These are phyloP conservation scores for Dothistroma pini DNA, from an alignment of 2,329 filamentous ascomycete genomes.

Conservation along the genomic window DNA sequence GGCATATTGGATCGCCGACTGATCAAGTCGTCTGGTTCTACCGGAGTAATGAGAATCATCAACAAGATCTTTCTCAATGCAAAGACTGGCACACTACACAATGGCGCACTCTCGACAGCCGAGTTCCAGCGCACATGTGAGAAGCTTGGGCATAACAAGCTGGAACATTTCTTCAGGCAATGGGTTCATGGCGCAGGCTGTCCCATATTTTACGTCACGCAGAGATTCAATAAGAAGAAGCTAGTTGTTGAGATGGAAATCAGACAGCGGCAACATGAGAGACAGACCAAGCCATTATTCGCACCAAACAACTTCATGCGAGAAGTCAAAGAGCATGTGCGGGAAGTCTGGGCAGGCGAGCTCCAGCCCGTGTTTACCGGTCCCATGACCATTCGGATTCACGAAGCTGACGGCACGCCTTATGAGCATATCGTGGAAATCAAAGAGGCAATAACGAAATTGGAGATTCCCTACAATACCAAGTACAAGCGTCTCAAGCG, in stretches of 20 bases:
- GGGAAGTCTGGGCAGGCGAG: slow-evolving; percentile 62
- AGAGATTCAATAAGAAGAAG: slow-evolving; percentile 96
- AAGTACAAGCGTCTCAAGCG: slow-evolving; percentile 98
- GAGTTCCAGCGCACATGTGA: slow-evolving; percentile 82
- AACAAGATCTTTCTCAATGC: slow-evolving; percentile 81
- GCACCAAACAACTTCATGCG: slow-evolving; percentile 75
- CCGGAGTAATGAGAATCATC: slow-evolving; percentile 79
- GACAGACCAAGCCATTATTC: slow-evolving; percentile 56
- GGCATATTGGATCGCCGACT: slow-evolving; percentile 92
- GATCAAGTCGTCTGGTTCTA: slow-evolving; percentile 80
- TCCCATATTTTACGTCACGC: slow-evolving; percentile 78
- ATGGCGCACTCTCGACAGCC: slow-evolving; percentile 67
- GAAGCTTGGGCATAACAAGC: slow-evolving; percentile 78
- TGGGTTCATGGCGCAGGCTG: slow-evolving; percentile 90
- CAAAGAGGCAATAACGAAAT: slow-evolving; percentile 75
- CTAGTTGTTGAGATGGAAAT: slow-evolving; percentile 91
- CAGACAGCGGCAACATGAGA: slow-evolving; percentile 65
- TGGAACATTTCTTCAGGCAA: slow-evolving; percentile 89
- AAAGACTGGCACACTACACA: slow-evolving; percentile 71
- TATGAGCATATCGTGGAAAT: slow-evolving; percentile 98
- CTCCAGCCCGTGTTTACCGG: slow-evolving; percentile 73
- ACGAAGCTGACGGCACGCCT: slow-evolving; percentile 95
- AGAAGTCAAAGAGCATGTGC: slow-evolving; percentile 76
- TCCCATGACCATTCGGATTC: slow-evolving; percentile 95
- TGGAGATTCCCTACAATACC: slow-evolving; percentile 97